A percentile compares a stretch with the other conserved stretches of the same genome.
phyloP scores from a whole-genome alignment of 2,329 filamentous ascomycete species.

The Meredithiella fracta region DNA sequence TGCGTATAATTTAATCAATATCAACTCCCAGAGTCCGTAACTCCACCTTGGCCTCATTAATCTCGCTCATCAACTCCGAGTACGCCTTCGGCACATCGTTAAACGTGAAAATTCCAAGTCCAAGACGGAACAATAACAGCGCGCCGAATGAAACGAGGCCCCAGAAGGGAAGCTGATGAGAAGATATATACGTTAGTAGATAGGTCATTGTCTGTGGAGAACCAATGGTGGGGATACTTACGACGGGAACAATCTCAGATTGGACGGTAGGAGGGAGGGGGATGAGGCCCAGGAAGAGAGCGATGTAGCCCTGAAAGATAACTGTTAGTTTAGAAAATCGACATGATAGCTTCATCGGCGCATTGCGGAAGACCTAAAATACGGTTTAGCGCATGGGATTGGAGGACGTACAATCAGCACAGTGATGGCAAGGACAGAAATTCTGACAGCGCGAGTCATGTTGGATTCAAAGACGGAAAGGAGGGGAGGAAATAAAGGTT shows the following conservation, averaged over 20 bases:
- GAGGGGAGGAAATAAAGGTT: background rate
- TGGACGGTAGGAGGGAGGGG: slow-evolving; percentile 65
- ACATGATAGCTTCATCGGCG: slow-evolving; percentile 15
- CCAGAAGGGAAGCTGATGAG: slow-evolving; percentile 76
- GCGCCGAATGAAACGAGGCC: slow-evolving; percentile 78
- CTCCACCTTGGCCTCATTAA: slow-evolving; percentile 59
- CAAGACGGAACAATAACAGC: slow-evolving; percentile 80
- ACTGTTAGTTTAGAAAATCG: background rate
- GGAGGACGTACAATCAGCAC: slow-evolving; percentile 58
- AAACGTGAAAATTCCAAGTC: slow-evolving; percentile 86
- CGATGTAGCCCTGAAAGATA: slow-evolving; percentile 74
- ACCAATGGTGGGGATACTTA: slow-evolving; percentile 31
- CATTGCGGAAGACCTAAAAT: background rate
- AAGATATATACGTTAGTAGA: background rate
- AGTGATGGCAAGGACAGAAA: slow-evolving; percentile 66
- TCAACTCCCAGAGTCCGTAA: slow-evolving; percentile 59
- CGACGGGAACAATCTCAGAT: slow-evolving; percentile 73
- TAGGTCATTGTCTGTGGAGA: background rate
- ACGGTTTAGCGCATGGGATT: background rate
- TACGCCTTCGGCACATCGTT: slow-evolving; percentile 81
- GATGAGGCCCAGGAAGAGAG: slow-evolving; percentile 67
- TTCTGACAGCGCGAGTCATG: slow-evolving; percentile 93
- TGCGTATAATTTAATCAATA: slow-evolving; percentile 43
- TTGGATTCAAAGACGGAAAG: slow-evolving; percentile 20
- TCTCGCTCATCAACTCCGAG: slow-evolving; percentile 74